Conservation (phyloP, 352 stramenopile genomes). For the Globisporangium middletonii region DNA sequence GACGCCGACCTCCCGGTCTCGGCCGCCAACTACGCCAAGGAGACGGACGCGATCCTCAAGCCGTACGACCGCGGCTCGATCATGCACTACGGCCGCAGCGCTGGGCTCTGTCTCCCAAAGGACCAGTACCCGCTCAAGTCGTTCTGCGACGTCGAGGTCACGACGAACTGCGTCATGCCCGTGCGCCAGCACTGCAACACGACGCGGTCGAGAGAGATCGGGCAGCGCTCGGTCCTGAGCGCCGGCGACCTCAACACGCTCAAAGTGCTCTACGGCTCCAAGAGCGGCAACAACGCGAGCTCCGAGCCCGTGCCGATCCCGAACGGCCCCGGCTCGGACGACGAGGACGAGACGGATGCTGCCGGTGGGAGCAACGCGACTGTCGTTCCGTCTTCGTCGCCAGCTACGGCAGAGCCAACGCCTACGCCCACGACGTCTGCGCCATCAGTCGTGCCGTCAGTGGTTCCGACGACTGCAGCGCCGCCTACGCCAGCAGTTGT, state of each 20-base stretch:
- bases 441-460: no score
- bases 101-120: constrained; percentile 67
- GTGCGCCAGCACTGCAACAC: constrained; percentile 65
- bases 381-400: constrained; percentile 6
- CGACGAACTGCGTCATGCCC: constrained; percentile 64
- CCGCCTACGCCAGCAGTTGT: not conserved
- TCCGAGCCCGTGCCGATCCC: constrained; percentile 27
- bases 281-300: constrained; percentile 20
- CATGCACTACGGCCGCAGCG: constrained; percentile 70
- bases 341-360: not conserved
- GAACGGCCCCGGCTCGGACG: constrained; percentile 1
- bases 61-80: constrained; percentile 67
- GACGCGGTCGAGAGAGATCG: constrained; percentile 55
- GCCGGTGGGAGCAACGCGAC: not conserved
- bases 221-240: constrained; percentile 46
- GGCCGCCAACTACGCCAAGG: constrained; percentile 65
- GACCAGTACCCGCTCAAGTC: constrained; percentile 48
- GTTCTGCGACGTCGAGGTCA: constrained; percentile 62
- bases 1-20: constrained; percentile 55
- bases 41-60: constrained; percentile 46
- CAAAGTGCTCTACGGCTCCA: constrained; percentile 49
- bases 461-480: not conserved
- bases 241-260: constrained; percentile 59
- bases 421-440: not conserved
- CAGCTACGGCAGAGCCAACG: constrained; percentile 5